phyloP scores from a whole-genome alignment of 2,329 filamentous ascomycete species.

The Zymoseptoria tritici region DNA sequence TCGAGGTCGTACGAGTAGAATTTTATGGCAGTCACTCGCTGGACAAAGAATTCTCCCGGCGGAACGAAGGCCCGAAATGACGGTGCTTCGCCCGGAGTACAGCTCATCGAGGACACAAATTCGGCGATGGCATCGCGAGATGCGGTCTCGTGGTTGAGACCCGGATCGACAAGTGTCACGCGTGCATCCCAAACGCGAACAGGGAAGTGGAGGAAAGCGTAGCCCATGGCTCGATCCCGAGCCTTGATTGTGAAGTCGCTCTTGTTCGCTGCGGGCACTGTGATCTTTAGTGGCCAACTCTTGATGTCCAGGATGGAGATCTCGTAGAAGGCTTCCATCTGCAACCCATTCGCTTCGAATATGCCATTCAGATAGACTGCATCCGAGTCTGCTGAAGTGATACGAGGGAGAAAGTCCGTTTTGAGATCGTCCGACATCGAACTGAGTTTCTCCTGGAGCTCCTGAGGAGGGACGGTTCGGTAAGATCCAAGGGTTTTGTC shows the following conservation, averaged over 20 bases:
- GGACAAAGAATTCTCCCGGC: constrained; percentile 2
- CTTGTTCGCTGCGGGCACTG: constrained; percentile 2
- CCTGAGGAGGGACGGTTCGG: constrained; percentile 1
- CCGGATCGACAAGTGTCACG: constrained; percentile 7
- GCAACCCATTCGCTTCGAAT: neutral
- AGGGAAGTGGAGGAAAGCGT: constrained; percentile 10
- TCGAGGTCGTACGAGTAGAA: constrained; percentile 2
- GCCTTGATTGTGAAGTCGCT: constrained; percentile 6
- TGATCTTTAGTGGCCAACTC: constrained; percentile 6
- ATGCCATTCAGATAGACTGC: constrained; percentile 2
- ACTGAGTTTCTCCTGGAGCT: constrained; percentile 7
- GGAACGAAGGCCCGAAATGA: constrained; percentile 10
- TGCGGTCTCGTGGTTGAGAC: constrained; percentile 1
- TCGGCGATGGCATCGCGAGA: constrained; percentile 7
- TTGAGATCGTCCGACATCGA: neutral
- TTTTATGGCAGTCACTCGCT: constrained; percentile 11
- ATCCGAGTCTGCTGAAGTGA: constrained; percentile 10
- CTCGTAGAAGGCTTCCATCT: constrained; percentile 5
- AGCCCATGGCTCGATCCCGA: constrained; percentile 5
- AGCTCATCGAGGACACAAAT: constrained; percentile 12
- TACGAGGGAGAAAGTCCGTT: constrained; percentile 10
- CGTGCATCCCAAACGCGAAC: constrained; percentile 16
- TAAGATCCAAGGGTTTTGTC: constrained; percentile 3
- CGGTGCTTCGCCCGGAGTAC: constrained; percentile 4
- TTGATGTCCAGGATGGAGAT: constrained; percentile 9